Percentiles rank a stretch among this genome's conserved stretches.
phyloP scores from a whole-genome alignment of 176 grass and related monocot genomes.

The Oryza glumipatula region DNA sequence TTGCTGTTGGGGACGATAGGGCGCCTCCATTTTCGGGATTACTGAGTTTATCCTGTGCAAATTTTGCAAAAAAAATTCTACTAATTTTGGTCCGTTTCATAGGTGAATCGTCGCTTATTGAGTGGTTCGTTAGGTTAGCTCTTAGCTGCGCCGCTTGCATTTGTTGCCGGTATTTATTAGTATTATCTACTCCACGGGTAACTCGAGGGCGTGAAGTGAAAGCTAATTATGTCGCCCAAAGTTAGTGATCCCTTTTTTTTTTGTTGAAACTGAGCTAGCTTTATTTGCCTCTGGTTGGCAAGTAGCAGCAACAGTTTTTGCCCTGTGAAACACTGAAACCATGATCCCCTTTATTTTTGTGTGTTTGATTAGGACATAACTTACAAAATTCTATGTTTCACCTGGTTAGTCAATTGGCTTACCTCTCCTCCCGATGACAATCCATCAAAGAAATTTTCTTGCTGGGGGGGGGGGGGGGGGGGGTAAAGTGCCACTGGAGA shows the following conservation, averaged over 20 bases:
- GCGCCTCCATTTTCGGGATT: slow-evolving; percentile 31
- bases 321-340: neutral
- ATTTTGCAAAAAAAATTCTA: neutral
- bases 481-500: slow-evolving; percentile 1
- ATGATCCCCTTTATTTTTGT: slow-evolving; percentile 15
- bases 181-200: neutral
- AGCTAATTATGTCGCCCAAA: neutral
- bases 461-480: neutral
- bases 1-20: neutral
- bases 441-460: neutral
- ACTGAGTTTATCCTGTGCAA: neutral
- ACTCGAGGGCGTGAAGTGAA: neutral
- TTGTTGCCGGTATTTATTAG: slow-evolving; percentile 10
- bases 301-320: neutral
- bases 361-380: slow-evolving; percentile 28
- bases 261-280: neutral
- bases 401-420: slow-evolving; percentile 30
- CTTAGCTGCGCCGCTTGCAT: neutral
- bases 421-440: slow-evolving; percentile 24
- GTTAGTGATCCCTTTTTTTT: neutral
- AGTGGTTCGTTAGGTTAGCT: neutral
- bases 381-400: neutral
- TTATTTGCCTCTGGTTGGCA: neutral
- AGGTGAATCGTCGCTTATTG: neutral
- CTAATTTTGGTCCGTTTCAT: neutral